Evolutionary conservation across 2,329 filamentous ascomycete genomes (phyloP).

Genomic region (Fusarium dlaminii): DNA sequence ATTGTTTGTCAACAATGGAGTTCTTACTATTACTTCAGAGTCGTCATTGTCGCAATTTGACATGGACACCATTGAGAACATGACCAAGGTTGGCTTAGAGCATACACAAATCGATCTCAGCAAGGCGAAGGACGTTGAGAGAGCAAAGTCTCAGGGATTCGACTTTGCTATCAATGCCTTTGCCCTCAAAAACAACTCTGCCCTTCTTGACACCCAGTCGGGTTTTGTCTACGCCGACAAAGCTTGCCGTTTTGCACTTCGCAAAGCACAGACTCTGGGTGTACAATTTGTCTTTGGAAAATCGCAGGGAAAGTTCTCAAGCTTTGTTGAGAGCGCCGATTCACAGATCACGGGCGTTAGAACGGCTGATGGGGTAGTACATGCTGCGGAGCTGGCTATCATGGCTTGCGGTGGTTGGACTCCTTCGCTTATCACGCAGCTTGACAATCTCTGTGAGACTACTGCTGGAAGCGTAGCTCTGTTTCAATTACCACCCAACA

Average conservation of each 20-base stretch:
- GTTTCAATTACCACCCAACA: background rate
- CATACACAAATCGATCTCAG: background rate
- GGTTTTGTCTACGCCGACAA: background rate
- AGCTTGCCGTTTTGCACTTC: background rate
- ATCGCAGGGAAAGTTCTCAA: background rate
- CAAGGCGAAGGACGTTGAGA: background rate
- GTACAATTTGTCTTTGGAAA: background rate
- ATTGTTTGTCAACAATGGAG: background rate
- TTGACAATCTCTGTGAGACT: background rate
- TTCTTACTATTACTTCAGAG: background rate
- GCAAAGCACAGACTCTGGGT: background rate
- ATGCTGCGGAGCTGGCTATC: background rate
- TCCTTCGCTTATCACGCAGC: background rate
- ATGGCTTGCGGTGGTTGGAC: background rate
- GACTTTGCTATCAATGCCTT: background rate
- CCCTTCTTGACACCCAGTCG: background rate
- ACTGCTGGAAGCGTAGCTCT: background rate
- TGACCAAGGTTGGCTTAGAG: background rate
- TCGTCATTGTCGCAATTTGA: background rate
- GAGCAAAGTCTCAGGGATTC: background rate
- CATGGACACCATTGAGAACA: background rate
- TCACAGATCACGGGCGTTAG: background rate
- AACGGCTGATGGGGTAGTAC: background rate
- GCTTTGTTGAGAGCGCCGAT: background rate
- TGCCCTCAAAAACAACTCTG: background rate